Evolutionary conservation across 2,329 filamentous ascomycete species (phyloP), one percentile per base, ranked within the genome.

Genomic region (Fusarium sublunatum): DNA sequence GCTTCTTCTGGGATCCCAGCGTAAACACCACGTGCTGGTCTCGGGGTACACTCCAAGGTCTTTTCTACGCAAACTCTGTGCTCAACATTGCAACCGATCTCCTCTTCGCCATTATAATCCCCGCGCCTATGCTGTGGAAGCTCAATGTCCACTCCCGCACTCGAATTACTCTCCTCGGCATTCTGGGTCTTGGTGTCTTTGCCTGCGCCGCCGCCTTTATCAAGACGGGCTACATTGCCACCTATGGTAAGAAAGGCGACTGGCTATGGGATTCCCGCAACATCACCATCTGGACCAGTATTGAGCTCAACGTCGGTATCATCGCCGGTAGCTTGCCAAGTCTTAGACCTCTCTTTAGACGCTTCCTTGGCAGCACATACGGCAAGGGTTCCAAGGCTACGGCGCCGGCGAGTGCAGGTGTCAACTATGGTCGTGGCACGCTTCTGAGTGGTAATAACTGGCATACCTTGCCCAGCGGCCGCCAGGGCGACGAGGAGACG

Each of bases 221-320:
- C 41, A 82, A 82, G 56, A 64, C 78, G 8, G 71, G 70, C 2
- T 78, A 74, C 53, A 58, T 80, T 4, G 64, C 73, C 12, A 75
- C 74, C 47, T 79, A 80, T 45, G 78, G 77, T 10, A 75, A 73
- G 15, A 62, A 67, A 0, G 75, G 75, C 8, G 78, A 82, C 48
- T 77, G 77, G 58, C 71, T 82, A 0, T 81, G 79, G 79, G 78
- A 80, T 55, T 78, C 72, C 3, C 74, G 78, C 26, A 76, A 81
- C 64, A 75, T 85, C 2, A 82, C 80, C 10, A 78, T 82, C 53
- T 82, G 81, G 80, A 77, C 76, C 5, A 74, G 78, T 2, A 63
- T 73, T 49, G 77, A 77, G 55, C 72, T 68, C 57, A 78, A 78
- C 53, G 65, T 74, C 1, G 77, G 75, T 22, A 75, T 79, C 40